Base-by-base conservation (phyloP, 495 filamentous ascomycete genomes). In the Neurospora tetraspora region DNA sequence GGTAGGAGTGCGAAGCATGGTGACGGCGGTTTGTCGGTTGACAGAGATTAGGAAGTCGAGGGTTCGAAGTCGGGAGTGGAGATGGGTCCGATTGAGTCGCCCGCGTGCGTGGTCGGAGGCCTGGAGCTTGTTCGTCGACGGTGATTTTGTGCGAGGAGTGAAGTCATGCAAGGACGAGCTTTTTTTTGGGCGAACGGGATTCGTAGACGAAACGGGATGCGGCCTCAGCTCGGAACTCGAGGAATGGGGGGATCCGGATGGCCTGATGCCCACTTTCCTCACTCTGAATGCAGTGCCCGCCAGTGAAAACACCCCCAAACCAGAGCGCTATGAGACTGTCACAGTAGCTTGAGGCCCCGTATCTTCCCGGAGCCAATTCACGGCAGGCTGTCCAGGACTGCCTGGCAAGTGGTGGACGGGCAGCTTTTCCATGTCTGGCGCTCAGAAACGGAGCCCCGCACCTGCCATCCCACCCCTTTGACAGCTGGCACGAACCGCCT, bases 71-170 rank as follows among this genome's bases (percentile, higher is more conserved):
- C 37, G 69, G 38, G 81, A 82, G 79, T 75, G 82, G 82, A 83
- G 83, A 83, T 81, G 73, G 76, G 78, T 78, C 77, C 79, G 81
- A 84, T 84, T 84, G 79, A 79, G 73, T 72, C 68, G 76, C 74
- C 79, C 75, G 80, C 74, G 75, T 76, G 75, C 76, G 71, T 77
- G 76, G 74, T 72, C 71, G 70, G 72, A 74, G 78, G 78, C 72
- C 77, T 75, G 74, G 79, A 77, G 74, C 76, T 77, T 71, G 69
- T 72, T 73, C 71, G 72, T 73, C 75, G 78, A 76, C 45, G 76
- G 69, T 75, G 76, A 76, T 77, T 80, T 79, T 79, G 78, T 23
- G 76, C 72, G 74, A 75, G 78, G 74, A 72, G 76, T 77, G 75
- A 79, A 78, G 79, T 80, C 76, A 80, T 79, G 77, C 78, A 80